These are phyloP conservation scores for Vitis hybrid DNA, from an alignment of 177 flowering plant genomes.

Conservation along the genomic window DNA sequence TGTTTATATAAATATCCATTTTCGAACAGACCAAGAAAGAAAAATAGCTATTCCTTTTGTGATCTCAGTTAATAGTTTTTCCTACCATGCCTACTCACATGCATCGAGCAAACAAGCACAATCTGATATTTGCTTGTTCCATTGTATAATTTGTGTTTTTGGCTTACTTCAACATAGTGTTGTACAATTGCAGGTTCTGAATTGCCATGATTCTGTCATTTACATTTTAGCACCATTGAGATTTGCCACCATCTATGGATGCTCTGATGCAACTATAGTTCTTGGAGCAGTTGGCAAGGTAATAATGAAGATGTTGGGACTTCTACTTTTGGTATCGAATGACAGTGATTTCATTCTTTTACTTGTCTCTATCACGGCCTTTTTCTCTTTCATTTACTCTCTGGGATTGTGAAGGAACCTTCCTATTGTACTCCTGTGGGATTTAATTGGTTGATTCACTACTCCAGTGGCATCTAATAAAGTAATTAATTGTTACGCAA, in stretches of 20 bases:
- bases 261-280: constrained; percentile 94
- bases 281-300: constrained; percentile 99
- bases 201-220: constrained; percentile 95
- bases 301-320: not conserved
- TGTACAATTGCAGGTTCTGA: constrained; percentile 59
- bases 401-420: too few relatives aligned
- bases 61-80: not conserved
- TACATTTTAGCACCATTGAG: constrained; percentile 89
- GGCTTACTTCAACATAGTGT: constrained; percentile 1
- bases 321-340: not conserved
- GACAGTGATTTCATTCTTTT: not conserved
- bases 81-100: not conserved
- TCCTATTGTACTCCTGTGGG: too few relatives aligned
- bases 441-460: too few relatives aligned
- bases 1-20: not conserved
- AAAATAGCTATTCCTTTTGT: too few relatives aligned
- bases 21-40: not conserved
- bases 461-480: too few relatives aligned
- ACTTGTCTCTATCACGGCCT: too few relatives aligned
- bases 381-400: too few relatives aligned
- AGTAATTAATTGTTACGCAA: too few relatives aligned
- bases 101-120: not conserved
- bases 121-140: not conserved
- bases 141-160: not conserved
- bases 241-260: constrained; percentile 92